A percentile compares a stretch with the other conserved stretches of the same genome.
Conservation (phyloP, 495 filamentous ascomycete genomes). For the Podospora australis region DNA sequence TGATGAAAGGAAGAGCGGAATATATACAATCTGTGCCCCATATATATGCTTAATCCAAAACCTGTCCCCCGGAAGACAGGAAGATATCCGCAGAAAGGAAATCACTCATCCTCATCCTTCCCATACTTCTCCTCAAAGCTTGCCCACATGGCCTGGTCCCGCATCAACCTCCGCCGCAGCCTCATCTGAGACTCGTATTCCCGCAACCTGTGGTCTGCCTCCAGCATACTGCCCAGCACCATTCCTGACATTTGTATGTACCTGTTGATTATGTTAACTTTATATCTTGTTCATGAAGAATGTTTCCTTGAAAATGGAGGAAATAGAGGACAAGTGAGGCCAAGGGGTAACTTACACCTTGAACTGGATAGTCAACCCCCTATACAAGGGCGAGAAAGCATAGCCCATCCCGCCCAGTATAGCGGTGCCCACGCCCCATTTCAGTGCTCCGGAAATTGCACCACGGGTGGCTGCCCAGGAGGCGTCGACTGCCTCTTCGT, state of each 20-base stretch:
- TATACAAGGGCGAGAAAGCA: slow-evolving; percentile 64
- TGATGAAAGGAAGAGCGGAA: background rate
- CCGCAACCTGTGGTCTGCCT: slow-evolving; percentile 69
- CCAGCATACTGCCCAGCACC: slow-evolving; percentile 78
- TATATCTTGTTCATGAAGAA: background rate
- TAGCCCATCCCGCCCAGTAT: slow-evolving; percentile 52
- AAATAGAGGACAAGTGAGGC: background rate
- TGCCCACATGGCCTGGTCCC: slow-evolving; percentile 57
- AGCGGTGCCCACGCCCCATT: slow-evolving; percentile 58
- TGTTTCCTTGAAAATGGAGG: background rate
- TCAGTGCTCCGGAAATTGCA: slow-evolving; percentile 52
- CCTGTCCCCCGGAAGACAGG: background rate
- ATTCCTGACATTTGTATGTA: slow-evolving; percentile 84
- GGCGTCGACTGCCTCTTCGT: slow-evolving; percentile 53
- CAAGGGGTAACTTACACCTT: slow-evolving; percentile 63
- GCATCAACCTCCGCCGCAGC: slow-evolving; percentile 54
- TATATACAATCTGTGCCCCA: background rate
- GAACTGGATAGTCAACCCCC: slow-evolving; percentile 79
- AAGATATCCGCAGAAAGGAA: too few relatives aligned
- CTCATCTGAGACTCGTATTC: slow-evolving; percentile 59
- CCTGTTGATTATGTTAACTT: slow-evolving; percentile 27
- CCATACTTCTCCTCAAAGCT: slow-evolving; percentile 39
- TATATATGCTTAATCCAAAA: slow-evolving; percentile 4
- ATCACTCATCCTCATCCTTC: slow-evolving; percentile 29
- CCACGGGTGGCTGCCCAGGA: slow-evolving; percentile 58